Evolutionary conservation across 83 land plant species (phyloP), one percentile per base, ranked within the genome.

Genomic region (Isoetes engelmannii): DNA sequence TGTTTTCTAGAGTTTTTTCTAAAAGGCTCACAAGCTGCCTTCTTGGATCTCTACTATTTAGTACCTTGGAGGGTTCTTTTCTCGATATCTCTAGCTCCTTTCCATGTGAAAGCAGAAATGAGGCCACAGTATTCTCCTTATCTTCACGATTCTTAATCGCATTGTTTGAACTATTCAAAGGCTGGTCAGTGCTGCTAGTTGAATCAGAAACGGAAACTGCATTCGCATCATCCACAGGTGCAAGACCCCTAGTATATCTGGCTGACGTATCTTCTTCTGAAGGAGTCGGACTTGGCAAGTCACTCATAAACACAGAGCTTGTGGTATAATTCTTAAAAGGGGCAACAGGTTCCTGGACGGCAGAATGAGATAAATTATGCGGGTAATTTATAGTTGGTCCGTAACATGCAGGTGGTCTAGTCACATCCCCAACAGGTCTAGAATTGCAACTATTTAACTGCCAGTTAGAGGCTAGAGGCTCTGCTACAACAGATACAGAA

Each of bases 251-350:
- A 28, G 37, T 28, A 28, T 74, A 48, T 81, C 81, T 9, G 51
- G 61, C 60, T 56, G 73, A 21, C 65, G 18, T 81, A 53, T 56
- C 67, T 45, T 86, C 90, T 45, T 84, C 87, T 13, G 87, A 84
- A 17, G 94, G 94, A 57, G 97, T 89, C 48, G 92, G 97, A 69
- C 94, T 86, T 10, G 90, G 90, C 13, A 88, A 72, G 43, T 74
- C 61, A 69, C 47, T 69, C 41, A 55, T 20, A 28, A 69, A 54
- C 48, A 69, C 61, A 6, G 86, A 80, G n/a, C 44, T 73, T 2
- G 64, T 68, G 19, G 71, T 71, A 72, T 81, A 87, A 69, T 78
- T 89, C 67, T 90, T 86, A 57, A 84, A 84, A 68, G 71, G 71
- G 0, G 90, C 79, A 63, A 81, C 72, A 63, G 87, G 89, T 59